phyloP scores from a whole-genome alignment of 73 alveolate species.

The Paramecium biaurelia region DNA sequence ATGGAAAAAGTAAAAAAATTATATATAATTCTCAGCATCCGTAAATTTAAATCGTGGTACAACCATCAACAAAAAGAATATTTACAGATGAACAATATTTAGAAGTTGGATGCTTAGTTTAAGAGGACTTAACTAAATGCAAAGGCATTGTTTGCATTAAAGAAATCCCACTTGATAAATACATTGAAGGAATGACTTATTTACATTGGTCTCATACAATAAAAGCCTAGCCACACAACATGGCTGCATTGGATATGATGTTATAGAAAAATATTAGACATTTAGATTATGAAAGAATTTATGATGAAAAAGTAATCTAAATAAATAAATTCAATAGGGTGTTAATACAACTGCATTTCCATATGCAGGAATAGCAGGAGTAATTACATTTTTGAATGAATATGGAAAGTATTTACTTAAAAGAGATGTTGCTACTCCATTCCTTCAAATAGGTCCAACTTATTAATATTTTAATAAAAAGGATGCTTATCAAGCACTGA shows the following conservation, averaged over 20 bases:
- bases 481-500: constrained; percentile 60
- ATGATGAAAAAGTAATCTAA: constrained; percentile 59
- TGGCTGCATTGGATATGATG: constrained; percentile 82
- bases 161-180: constrained; percentile 74
- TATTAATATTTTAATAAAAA: constrained; percentile 74
- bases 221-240: constrained; percentile 83
- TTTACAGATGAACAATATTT: constrained; percentile 77
- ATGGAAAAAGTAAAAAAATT: constrained; percentile 8
- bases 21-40: constrained; percentile 18
- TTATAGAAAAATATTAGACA: constrained; percentile 75
- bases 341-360: constrained; percentile 42
- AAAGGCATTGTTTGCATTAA: constrained; percentile 82
- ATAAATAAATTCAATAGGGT: not conserved
- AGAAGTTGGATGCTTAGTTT: constrained; percentile 80
- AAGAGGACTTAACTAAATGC: constrained; percentile 77
- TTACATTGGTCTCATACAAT: constrained; percentile 85
- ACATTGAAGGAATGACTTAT: constrained; percentile 74
- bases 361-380: constrained; percentile 90
- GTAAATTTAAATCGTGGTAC: constrained; percentile 71
- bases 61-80: constrained; percentile 82
- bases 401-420: constrained; percentile 78
- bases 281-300: constrained; percentile 88
- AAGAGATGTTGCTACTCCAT: constrained; percentile 73
- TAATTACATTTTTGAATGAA: constrained; percentile 80
- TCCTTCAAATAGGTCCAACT: constrained; percentile 73